Evolutionary conservation across 2,329 filamentous ascomycete species (phyloP), one percentile per base, ranked within the genome.

Genomic region (Dryadomyces sulphureus): DNA sequence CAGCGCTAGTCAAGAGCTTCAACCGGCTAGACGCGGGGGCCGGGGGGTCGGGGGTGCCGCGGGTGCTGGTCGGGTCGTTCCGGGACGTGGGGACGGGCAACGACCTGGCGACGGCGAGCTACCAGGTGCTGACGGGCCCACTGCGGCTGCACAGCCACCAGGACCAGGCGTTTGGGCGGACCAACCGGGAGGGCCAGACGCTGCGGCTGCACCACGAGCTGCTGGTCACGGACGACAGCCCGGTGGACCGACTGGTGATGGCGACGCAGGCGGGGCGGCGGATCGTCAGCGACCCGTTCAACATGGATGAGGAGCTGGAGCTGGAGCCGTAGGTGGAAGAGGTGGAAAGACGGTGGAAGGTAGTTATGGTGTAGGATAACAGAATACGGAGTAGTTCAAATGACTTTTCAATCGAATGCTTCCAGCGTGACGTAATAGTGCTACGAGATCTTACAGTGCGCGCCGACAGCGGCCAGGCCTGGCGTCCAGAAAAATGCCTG

Each of bases 121-220:
- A 54, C 50, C 54, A 54, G 51, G 48, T 53, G 25, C 42, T 54
- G 27, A 54, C 54, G 2, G 53, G 53, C 7, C 50, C 53, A 21
- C 41, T 54, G 48, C 49, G 54, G 11, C 45, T 53, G 25, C 43
- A 38, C 49, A 52, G 51, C 48, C 50, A 52, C 35, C 49, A 52
- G 40, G 49, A 52, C 41, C 53, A 54, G 50, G 53, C 53, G 7
- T 54, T 54, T 52, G 50, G 51, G 1, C 53, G 53, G 30, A 54
- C 53, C 17, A 54, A 54, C 50, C 51, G 53, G 35, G 50, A 52
- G 49, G 53, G 53, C 43, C 53, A 54, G 45, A 46, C 47, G 20
- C 45, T 54, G 41, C 41, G 8, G n/a, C 49, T 55, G 43, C 49
- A 49, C 35, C 54, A 55, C 35, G 36, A 27, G 20, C 48, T 55